Percentiles rank a stretch among this genome's conserved stretches.
These are phyloP conservation scores for Schizophyllum commune DNA, from an alignment of 1,284 basidiomycete species.

Conservation along the genomic window DNA sequence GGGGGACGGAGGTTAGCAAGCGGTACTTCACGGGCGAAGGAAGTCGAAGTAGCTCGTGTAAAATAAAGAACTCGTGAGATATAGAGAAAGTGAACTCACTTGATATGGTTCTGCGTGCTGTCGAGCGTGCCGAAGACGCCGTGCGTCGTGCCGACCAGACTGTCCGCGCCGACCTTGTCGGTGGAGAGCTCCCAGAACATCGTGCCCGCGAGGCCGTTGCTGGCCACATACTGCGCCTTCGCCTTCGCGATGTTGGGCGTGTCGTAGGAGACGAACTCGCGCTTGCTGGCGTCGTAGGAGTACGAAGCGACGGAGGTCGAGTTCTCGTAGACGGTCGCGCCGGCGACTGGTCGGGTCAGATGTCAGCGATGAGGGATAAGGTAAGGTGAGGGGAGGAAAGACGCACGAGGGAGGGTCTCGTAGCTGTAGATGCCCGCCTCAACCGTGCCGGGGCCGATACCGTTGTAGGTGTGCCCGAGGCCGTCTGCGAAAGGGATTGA, in stretches of 20 bases:
- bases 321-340: slow-evolving; percentile 65
- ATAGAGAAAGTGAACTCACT: slow-evolving; percentile 23
- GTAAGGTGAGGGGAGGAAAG: not conserved
- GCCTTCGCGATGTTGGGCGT: slow-evolving; percentile 61
- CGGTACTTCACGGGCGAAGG: too few species aligned
- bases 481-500: slow-evolving; percentile 37
- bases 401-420: slow-evolving; percentile 58
- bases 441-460: slow-evolving; percentile 60
- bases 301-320: slow-evolving; percentile 68
- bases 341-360: slow-evolving; percentile 32
- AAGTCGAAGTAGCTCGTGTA: too few species aligned
- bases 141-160: slow-evolving; percentile 47
- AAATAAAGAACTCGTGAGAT: not conserved
- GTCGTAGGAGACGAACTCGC: slow-evolving; percentile 75
- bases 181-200: slow-evolving; percentile 82
- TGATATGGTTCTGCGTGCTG: slow-evolving; percentile 64
- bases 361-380: not conserved
- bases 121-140: slow-evolving; percentile 47
- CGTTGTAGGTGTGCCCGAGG: slow-evolving; percentile 66
- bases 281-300: slow-evolving; percentile 62
- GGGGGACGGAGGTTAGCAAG: not conserved
- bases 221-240: slow-evolving; percentile 73
- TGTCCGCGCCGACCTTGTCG: slow-evolving; percentile 50
- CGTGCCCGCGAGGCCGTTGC: slow-evolving; percentile 61
- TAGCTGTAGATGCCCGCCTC: slow-evolving; percentile 73